Percentiles rank a stretch among this genome's conserved stretches.
Conservation (phyloP, 306 rosid genomes). For the Astragalus membranaceus region DNA sequence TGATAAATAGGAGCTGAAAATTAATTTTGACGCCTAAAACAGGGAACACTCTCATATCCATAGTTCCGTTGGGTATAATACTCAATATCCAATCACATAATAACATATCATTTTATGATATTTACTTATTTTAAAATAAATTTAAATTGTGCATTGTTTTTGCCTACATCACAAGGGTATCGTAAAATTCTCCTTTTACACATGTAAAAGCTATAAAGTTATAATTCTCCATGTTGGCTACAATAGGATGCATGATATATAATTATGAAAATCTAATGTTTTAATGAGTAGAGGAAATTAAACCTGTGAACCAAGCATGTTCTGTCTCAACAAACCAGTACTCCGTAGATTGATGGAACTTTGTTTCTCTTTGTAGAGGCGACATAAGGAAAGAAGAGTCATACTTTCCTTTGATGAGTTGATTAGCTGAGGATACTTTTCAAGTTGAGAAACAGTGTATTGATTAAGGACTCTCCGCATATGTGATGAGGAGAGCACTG, state of each 20-base stretch:
- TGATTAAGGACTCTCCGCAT: constrained; percentile 22
- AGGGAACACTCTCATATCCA: no score
- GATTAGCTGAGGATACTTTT: constrained; percentile 39
- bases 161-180: no score
- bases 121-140: no score
- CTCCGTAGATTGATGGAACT: constrained; percentile 11
- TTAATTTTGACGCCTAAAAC: no score
- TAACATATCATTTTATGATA: no score
- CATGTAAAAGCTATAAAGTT: no score
- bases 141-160: no score
- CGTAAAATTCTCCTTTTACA: no score
- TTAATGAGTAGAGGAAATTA: not conserved
- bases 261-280: not conserved
- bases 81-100: no score
- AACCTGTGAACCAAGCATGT: constrained; percentile 37
- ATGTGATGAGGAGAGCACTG: constrained; percentile 26
- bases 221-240: no score
- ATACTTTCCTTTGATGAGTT: constrained; percentile 17
- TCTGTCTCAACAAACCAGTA: constrained; percentile 20
- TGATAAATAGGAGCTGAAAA: no score
- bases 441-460: constrained; percentile 41
- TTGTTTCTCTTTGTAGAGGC: constrained; percentile 10
- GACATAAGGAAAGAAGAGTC: constrained; percentile 30
- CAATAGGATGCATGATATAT: not conserved
- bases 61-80: no score